These are phyloP conservation scores for Penicillium paradoxum DNA, from an alignment of 495 filamentous ascomycete species.

Conservation along the genomic window DNA sequence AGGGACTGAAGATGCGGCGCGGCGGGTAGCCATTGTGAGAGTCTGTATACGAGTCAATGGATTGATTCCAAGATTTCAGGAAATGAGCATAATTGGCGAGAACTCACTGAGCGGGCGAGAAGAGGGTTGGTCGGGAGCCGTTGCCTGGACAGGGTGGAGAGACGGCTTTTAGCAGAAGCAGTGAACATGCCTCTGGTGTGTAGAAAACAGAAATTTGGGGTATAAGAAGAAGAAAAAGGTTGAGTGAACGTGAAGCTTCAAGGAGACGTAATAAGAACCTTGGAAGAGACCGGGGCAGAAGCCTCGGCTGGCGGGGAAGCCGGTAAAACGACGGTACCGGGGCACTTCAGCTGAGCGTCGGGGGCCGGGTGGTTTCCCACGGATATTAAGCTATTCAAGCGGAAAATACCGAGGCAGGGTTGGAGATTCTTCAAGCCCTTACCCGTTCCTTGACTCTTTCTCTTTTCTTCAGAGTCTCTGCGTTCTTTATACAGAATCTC, in stretches of 20 bases:
- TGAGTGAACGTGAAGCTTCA: not conserved
- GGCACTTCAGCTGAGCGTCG: not conserved
- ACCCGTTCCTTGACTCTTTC: too few species aligned
- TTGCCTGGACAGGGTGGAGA: slow-evolving; percentile 39
- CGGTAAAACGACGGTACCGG: slow-evolving; percentile 8
- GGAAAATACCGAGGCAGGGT: too few species aligned
- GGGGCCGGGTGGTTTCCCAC: slow-evolving; percentile 7
- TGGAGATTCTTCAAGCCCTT: too few species aligned
- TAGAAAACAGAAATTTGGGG: not conserved
- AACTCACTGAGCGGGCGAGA: slow-evolving; percentile 38
- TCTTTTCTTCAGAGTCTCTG: too few species aligned
- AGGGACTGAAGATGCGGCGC: slow-evolving; percentile 44
- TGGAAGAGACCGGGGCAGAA: not conserved
- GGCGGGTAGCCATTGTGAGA: slow-evolving; percentile 40
- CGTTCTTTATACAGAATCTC: too few species aligned
- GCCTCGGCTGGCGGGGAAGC: slow-evolving; percentile 7
- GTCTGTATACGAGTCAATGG: slow-evolving; percentile 24
- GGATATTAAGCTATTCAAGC: too few species aligned
- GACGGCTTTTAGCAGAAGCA: slow-evolving; percentile 44
- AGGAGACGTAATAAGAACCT: slow-evolving; percentile 7
- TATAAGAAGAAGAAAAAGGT: not conserved
- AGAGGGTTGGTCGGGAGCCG: slow-evolving; percentile 39
- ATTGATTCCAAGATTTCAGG: not conserved
- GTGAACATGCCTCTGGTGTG: slow-evolving; percentile 42
- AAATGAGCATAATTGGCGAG: too few species aligned